phyloP scores from a whole-genome alignment of 2,329 filamentous ascomycete species.

The Penicillium sp. region DNA sequence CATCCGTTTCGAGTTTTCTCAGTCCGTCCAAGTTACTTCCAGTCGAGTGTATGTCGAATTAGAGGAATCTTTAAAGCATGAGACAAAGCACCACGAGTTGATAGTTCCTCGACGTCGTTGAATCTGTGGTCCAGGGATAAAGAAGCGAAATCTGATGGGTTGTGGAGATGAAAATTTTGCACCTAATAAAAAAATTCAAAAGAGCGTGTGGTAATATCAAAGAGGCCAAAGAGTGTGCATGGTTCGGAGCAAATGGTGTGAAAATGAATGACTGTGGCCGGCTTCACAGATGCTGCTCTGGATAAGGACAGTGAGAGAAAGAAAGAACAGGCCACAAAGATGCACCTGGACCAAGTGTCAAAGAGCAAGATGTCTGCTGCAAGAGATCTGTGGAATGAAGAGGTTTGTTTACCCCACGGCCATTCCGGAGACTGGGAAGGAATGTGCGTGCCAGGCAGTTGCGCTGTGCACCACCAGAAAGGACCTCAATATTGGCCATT shows the following conservation, averaged over 20 bases:
- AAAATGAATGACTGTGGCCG: neutral
- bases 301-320: constrained; percentile 20
- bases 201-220: neutral
- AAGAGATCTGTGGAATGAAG: neutral
- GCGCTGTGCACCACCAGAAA: neutral
- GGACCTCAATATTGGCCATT: no score
- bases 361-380: neutral
- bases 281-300: neutral
- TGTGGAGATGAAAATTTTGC: neutral
- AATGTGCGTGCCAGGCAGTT: constrained; percentile 9
- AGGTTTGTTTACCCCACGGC: constrained; percentile 13
- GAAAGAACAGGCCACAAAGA: constrained; percentile 9
- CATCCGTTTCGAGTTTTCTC: neutral
- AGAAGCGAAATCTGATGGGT: neutral
- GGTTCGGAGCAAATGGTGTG: neutral
- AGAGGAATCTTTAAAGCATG: neutral
- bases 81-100: neutral
- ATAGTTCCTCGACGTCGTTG: neutral
- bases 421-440: constrained; percentile 5
- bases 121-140: neutral
- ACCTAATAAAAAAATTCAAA: neutral
- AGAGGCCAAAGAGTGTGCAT: neutral
- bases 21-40: neutral
- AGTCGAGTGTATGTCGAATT: neutral
- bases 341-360: neutral